Evolutionary conservation across 169 alveolate species (phyloP).

Genomic region (Eimeria falciformis): DNA sequence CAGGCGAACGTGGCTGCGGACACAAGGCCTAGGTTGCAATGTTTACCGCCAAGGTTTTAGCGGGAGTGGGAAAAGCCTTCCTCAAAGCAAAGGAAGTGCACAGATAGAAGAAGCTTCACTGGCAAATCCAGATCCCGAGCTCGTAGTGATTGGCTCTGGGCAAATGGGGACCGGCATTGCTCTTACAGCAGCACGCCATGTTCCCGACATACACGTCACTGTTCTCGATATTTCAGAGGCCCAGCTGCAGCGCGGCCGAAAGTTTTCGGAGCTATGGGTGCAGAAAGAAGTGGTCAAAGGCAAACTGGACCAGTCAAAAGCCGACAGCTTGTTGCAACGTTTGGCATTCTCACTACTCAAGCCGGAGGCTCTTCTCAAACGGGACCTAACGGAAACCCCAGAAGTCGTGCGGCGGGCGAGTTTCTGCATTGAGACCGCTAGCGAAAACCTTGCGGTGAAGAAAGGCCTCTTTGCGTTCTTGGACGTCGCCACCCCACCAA

Average conservation of each 20-base stretch:
- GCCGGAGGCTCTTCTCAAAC: background rate
- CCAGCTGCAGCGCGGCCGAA: constrained; percentile 79
- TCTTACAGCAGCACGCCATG: constrained; percentile 85
- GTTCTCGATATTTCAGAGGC: constrained; percentile 82
- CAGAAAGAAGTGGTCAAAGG: constrained; percentile 85
- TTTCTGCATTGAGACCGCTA: constrained; percentile 85
- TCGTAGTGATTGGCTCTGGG: constrained; percentile 92
- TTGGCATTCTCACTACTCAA: background rate
- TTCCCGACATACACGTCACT: constrained; percentile 80
- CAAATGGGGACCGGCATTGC: constrained; percentile 95
- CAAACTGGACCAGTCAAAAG: constrained; percentile 82
- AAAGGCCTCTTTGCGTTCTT: constrained; percentile 80
- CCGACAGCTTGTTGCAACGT: background rate
- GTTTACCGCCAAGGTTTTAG: background rate
- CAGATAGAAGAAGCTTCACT: background rate
- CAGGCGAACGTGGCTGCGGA: background rate
- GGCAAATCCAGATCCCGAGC: background rate
- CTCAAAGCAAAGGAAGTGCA: background rate
- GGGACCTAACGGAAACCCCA: constrained; percentile 15
- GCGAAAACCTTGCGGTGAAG: constrained; percentile 86
- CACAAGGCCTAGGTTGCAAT: background rate
- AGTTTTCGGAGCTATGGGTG: constrained; percentile 84
- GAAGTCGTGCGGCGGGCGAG: constrained; percentile 82
- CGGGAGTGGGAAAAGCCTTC: background rate
- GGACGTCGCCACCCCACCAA: constrained; percentile 76